Percentiles rank a stretch among this genome's conserved stretches.
These are phyloP conservation scores for Bretschneidera sinensis DNA, from an alignment of 345 rosid genomes.

Conservation along the genomic window DNA sequence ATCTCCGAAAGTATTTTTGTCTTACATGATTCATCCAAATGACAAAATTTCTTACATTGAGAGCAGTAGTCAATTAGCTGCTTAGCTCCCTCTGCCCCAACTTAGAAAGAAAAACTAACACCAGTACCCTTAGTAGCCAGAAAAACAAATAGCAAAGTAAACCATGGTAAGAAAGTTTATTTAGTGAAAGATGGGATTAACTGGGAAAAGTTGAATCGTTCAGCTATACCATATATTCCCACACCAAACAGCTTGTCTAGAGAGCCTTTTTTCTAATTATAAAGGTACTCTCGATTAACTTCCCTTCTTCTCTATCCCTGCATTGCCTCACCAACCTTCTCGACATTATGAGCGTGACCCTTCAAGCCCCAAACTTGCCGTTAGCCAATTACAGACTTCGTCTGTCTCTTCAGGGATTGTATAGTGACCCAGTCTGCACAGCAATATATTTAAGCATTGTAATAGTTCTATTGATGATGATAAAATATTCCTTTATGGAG, in stretches of 20 bases:
- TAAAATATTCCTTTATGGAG: background rate
- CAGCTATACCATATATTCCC: background rate
- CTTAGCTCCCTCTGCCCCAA: too few relatives aligned
- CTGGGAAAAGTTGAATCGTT: background rate
- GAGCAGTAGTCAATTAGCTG: too few relatives aligned
- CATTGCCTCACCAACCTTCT: background rate
- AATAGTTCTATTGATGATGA: background rate
- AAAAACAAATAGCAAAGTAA: too few relatives aligned
- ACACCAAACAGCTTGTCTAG: background rate
- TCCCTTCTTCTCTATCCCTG: too few relatives aligned
- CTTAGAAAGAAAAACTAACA: background rate
- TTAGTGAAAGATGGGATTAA: background rate
- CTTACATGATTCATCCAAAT: too few relatives aligned
- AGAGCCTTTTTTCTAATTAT: background rate
- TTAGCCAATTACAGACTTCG: conserved; percentile 39
- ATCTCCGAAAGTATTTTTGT: too few relatives aligned
- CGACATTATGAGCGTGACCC: conserved; percentile 7
- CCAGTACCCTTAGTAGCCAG: background rate
- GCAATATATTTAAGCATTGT: conserved; percentile 5
- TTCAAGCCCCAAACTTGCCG: conserved; percentile 23
- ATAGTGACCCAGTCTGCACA: conserved; percentile 40
- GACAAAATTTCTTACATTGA: too few relatives aligned
- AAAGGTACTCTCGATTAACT: too few relatives aligned
- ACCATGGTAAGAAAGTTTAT: background rate
- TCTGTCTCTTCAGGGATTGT: conserved; percentile 45